Evolutionary conservation across 768 basidiomycete genomes (phyloP), one percentile per base, ranked within the genome.

Genomic region (Russula ochroleuca): DNA sequence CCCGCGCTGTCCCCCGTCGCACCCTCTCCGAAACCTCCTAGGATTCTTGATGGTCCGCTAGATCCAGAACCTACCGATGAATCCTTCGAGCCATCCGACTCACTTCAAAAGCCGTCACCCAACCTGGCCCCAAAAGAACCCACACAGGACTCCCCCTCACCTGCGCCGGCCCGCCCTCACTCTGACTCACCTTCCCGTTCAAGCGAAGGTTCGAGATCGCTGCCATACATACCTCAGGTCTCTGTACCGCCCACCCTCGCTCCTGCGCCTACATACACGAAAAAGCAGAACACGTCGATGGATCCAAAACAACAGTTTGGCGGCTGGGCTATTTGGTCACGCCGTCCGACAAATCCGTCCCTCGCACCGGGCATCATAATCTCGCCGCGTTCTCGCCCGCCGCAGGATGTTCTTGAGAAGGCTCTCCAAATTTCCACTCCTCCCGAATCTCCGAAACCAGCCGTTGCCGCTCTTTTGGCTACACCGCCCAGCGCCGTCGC

Each of bases 291-390:
- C 56, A 49, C 15, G 11, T 37, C 55, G 6, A 10, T 54, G 48
- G 33, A 51, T 50, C 19, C 52, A 40, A 62, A 25, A n/a, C 57
- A 60, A 11, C 47, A 57, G 33, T 38, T 56, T 38, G 59, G 59
- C 9, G 74, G 75, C 41, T 89, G 83, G 75, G 86, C 83, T 5
- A 81, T 91, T 41, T 90, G 87, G 87, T 87, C 88, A 0, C 80
- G 81, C n/a, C 81, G 87, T 28, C 89, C 89, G 0, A 74, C 78
- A 2, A 76, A 89, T 70, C 89, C 89, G 0, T 75, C 80, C 3
- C 72, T 74, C 50, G 89, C 88, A 0, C 87, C 87, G 1, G 82
- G 84, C 4, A 82, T 90, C 62, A 88, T 90, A 67, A 86, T 91
- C 31, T 88, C 88, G 1, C 79, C 84, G 0, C 73, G 70, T 23